Evolutionary conservation across 345 rosid genomes (phyloP), one percentile per base, ranked within the genome.

Genomic region (Dovyalis caffra): DNA sequence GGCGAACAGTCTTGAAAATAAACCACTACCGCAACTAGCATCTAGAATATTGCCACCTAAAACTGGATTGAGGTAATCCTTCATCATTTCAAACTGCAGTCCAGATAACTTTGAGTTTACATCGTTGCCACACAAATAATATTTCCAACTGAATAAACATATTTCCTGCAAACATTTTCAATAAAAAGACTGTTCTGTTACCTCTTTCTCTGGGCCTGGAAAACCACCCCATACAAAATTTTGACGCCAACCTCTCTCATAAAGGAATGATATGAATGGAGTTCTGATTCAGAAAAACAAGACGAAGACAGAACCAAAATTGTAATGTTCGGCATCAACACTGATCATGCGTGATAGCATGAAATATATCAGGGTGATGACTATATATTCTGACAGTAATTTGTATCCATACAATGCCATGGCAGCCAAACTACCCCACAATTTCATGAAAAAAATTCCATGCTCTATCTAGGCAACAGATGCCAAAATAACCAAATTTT

Each of bases 181-280:
- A n/a, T 40, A 10, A 23, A 56, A 14, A 56, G 60, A 56, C 14
- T 56, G 15, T 56, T 14, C 25, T 56, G 38, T 86, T 43, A 91
- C 98, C 97, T 91, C 97, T 79, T 90, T 88, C 85, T 91, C 97
- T 15, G 87, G 93, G 68, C 97, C 97, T 34, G 97, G 98, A 75
- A 87, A 92, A 40, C 98, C 97, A 68, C 86, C 92, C 89, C 84
- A 81, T 23, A 82, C 20, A 70, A 92, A 92, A 69, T 81, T 88
- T 81, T 94, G 98, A 75, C 97, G 92, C 98, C 98, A 94, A 67
- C 98, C 98, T 74, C 97, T 87, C 84, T 94, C 98, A 40, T 94
- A 94, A 72, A 92, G 84, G 80, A 84, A 92, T 3, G 97, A 89
- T 62, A 94, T 84, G 78, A 92, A 43, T 1, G 86, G 93, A 74